Conservation (phyloP, 148 eudicot species). For the Persicaria maculosa region DNA sequence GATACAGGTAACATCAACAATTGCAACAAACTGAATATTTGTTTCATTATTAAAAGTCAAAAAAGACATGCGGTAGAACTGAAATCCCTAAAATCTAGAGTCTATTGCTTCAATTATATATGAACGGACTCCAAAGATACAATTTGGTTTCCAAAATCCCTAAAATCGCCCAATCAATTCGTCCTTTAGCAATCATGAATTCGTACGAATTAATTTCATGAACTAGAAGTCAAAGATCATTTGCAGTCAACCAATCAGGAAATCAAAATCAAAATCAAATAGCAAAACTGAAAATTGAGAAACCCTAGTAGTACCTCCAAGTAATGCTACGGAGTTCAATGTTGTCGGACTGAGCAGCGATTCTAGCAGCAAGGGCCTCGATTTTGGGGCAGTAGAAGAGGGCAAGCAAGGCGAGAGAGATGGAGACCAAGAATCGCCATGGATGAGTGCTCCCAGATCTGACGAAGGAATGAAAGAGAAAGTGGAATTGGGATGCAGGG, state of each 20-base stretch:
- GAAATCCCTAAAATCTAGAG: not conserved
- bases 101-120: not conserved
- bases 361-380: constrained; percentile 55
- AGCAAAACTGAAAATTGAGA: not conserved
- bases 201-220: no score
- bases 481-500: no score
- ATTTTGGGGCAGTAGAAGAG: constrained; percentile 72
- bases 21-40: no score
- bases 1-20: no score
- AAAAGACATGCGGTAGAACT: no score
- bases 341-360: constrained; percentile 73
- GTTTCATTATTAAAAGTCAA: no score
- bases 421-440: constrained; percentile 47
- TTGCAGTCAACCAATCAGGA: not conserved
- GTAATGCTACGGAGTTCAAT: constrained; percentile 76
- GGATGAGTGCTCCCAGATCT: no score
- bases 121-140: no score
- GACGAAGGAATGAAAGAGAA: no score
- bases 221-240: not conserved
- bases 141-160: not conserved
- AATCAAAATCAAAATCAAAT: not conserved
- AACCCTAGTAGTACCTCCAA: constrained; percentile 64
- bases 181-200: no score
- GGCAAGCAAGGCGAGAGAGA: no score
- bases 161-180: not conserved